Conservation (phyloP, 345 rosid species). For the Salix dunnii region DNA sequence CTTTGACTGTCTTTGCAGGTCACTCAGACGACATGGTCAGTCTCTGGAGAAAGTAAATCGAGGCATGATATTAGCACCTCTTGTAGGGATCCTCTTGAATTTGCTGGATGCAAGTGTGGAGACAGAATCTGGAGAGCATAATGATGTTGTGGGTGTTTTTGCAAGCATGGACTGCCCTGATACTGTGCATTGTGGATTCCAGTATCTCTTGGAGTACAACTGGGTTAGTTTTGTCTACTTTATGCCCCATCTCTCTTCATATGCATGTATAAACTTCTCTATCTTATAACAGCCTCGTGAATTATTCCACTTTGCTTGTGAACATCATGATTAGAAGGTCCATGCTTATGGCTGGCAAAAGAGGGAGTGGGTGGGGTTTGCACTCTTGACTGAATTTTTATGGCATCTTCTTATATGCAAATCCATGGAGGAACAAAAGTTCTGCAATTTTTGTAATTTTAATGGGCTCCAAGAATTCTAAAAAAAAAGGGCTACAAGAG, state of each 20-base stretch:
- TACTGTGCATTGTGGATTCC: constrained; percentile 76
- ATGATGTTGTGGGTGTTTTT: constrained; percentile 66
- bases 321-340: neutral
- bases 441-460: neutral
- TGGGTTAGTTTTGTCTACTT: constrained; percentile 57
- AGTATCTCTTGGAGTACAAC: constrained; percentile 69
- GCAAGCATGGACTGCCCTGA: constrained; percentile 83
- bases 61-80: constrained; percentile 79
- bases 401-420: neutral
- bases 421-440: neutral
- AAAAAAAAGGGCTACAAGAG: neutral
- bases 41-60: constrained; percentile 68
- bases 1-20: constrained; percentile 39
- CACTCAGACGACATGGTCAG: constrained; percentile 67
- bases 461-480: neutral
- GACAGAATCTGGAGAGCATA: constrained; percentile 35
- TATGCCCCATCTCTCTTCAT: constrained; percentile 4
- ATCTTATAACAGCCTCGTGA: neutral
- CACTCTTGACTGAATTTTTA: neutral
- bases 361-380: neutral
- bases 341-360: neutral
- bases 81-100: constrained; percentile 87
- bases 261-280: neutral
- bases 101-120: constrained; percentile 62
- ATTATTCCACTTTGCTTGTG: neutral